Base-by-base conservation (phyloP, 176 grass and related monocot genomes). In the Echinochloa phyllopogon region DNA sequence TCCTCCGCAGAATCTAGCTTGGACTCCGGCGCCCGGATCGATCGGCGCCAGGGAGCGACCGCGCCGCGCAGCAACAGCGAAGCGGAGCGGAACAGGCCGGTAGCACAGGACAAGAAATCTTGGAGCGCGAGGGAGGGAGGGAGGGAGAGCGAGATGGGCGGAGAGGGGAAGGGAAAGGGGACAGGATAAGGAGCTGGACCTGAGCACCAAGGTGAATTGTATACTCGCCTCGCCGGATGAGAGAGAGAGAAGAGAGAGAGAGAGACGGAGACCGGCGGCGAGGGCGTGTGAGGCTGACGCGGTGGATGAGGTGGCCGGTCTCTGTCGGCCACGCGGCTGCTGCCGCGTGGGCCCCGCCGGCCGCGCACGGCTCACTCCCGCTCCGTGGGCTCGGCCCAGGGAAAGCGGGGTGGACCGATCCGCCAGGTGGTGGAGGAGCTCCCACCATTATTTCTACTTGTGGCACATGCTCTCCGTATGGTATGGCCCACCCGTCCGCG, bases 171-270 rank as follows among this genome's bases (percentile, higher is more conserved):
- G 6, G 52, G 75, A 37, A 50, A 37, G 78, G 49, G 8, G 64
- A 82, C 74, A 82, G 78, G 89, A 87, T 87, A 74, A 87, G 88
- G 76, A 52, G 64, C n/a, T 75, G 72, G 64, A 49, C 71, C 29
- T 42, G 72, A 40, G 39, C 18, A 57, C 60, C 61, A 6, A 61
- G 10, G 51, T 56, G 53, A 49, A 25, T 74, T 80, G 43, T 81
- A 77, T 88, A 76, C 57, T 60, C 57, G 2, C 29, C 29, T 33
- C 29, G 64, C 20, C 23, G 56, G 17, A 40, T 8, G 45, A 4
- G 11, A 6, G 41, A 67, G 29, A 33, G 23, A 17, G 47, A 25
- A 33, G 79, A 17, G 48, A 39, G 59, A 18, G 63, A 47, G 33
- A 40, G 69, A 14, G 21, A 45, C 9, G 33, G 36, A 10, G 27